Conservation (phyloP, 495 filamentous ascomycete genomes). For the Delitschia confertaspora region DNA sequence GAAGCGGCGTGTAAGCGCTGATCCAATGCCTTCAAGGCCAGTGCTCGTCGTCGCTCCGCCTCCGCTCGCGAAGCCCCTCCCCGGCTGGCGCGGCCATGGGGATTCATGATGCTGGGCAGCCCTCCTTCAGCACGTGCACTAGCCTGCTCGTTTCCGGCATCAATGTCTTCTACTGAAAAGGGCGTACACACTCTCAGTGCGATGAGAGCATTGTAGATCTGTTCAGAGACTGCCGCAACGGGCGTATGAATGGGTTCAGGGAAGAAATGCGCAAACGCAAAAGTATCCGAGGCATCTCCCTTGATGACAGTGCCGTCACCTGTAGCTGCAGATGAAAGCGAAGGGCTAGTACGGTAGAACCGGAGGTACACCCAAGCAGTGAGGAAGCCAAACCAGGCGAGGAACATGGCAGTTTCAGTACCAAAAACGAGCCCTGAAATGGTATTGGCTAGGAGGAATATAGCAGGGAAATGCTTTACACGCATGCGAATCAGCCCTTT, state of each 20-base stretch:
- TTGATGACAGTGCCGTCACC: conserved; percentile 48
- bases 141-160: conserved; percentile 65
- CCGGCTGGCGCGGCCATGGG: conserved; percentile 35
- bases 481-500: conserved; percentile 79
- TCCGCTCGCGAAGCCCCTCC: conserved; percentile 64
- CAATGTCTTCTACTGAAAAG: conserved; percentile 77
- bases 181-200: conserved; percentile 68
- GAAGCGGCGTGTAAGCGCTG: conserved; percentile 81
- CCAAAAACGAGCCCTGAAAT: conserved; percentile 72
- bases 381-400: conserved; percentile 74
- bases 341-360: conserved; percentile 68
- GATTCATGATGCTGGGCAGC: conserved; percentile 52
- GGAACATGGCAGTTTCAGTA: conserved; percentile 72
- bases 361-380: conserved; percentile 92
- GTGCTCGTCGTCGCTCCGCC: conserved; percentile 77
- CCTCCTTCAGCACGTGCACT: conserved; percentile 59
- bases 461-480: conserved; percentile 84
- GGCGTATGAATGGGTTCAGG: conserved; percentile 76
- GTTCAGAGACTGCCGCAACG: conserved; percentile 61
- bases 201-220: conserved; percentile 66
- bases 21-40: conserved; percentile 86
- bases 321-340: conserved; percentile 47
- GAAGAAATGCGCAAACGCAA: conserved; percentile 91
- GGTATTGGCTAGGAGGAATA: conserved; percentile 73
- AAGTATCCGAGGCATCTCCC: conserved; percentile 92